A percentile compares a stretch with the other conserved stretches of the same genome.
Conservation (phyloP, 805 yeast genomes). For the Brettanomyces nanus region DNA sequence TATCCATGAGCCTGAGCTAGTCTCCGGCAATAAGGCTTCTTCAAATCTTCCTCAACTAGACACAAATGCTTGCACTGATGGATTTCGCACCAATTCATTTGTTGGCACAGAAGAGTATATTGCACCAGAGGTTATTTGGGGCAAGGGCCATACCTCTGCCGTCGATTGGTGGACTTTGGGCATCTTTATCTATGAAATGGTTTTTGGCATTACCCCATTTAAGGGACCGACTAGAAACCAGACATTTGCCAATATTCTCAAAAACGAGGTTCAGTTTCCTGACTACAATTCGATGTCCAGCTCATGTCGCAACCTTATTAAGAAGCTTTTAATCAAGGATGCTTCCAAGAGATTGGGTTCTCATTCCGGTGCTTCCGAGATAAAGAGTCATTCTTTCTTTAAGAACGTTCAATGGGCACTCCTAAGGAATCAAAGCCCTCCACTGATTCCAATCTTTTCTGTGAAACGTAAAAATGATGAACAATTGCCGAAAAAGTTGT, state of each 20-base stretch:
- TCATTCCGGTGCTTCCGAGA: constrained; percentile 89
- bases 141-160: constrained; percentile 95
- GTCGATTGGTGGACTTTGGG: constrained; percentile 99
- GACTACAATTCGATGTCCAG: constrained; percentile 54
- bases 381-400: constrained; percentile 86
- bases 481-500: background rate
- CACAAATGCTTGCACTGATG: constrained; percentile 91
- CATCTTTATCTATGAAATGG: constrained; percentile 86
- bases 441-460: constrained; percentile 78
- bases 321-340: constrained; percentile 79
- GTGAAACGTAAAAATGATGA: constrained; percentile 10
- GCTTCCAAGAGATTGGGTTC: constrained; percentile 87
- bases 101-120: constrained; percentile 99
- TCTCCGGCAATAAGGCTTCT: constrained; percentile 25
- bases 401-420: constrained; percentile 94
- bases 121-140: constrained; percentile 96
- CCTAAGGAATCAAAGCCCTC: constrained; percentile 86
- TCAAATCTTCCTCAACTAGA: constrained; percentile 61
- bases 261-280: constrained; percentile 73
- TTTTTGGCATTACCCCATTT: constrained; percentile 93
- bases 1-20: constrained; percentile 68
- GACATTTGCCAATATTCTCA: constrained; percentile 82
- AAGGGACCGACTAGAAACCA: constrained; percentile 84
- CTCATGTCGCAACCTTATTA: constrained; percentile 69
- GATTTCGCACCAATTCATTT: constrained; percentile 93